Percentiles rank a stretch among this genome's conserved stretches.
Conservation (phyloP, 2,329 filamentous ascomycete species). For the Plectosphaerella plurivora region DNA sequence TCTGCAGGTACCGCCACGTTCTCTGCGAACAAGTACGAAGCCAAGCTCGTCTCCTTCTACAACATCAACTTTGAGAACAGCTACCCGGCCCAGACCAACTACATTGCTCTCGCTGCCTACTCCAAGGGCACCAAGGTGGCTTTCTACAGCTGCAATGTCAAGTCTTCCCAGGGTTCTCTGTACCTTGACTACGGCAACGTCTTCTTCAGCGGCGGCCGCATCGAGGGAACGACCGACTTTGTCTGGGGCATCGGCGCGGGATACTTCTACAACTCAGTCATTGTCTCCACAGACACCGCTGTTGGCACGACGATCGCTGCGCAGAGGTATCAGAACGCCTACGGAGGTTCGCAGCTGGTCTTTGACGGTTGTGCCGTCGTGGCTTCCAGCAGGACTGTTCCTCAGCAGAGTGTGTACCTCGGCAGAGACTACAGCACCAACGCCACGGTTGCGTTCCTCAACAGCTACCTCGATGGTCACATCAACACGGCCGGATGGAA, state of each 20-base stretch:
- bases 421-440: conserved; percentile 20
- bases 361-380: conserved; percentile 12
- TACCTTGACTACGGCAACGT: conserved; percentile 8
- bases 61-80: conserved; percentile 22
- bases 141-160: conserved; percentile 11
- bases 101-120: conserved; percentile 18
- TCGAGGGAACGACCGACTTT: conserved; percentile 7
- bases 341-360: conserved; percentile 14
- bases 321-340: conserved; percentile 18
- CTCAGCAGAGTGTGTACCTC: conserved; percentile 18
- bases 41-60: conserved; percentile 21
- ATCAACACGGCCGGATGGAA: conserved; percentile 20
- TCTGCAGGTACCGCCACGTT: conserved; percentile 18
- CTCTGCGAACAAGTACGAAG: conserved; percentile 19
- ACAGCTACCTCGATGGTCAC: conserved; percentile 22
- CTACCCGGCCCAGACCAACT: conserved; percentile 12
- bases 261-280: conserved; percentile 31
- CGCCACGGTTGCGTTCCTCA: conserved; percentile 20
- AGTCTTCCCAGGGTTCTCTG: conserved; percentile 7
- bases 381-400: conserved; percentile 8
- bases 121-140: conserved; percentile 22
- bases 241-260: conserved; percentile 35
- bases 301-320: conserved; percentile 21
- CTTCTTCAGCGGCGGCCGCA: conserved; percentile 6
- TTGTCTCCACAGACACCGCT: conserved; percentile 14